phyloP scores from a whole-genome alignment of 495 filamentous ascomycete genomes.

The Daldinia vernicosa region DNA sequence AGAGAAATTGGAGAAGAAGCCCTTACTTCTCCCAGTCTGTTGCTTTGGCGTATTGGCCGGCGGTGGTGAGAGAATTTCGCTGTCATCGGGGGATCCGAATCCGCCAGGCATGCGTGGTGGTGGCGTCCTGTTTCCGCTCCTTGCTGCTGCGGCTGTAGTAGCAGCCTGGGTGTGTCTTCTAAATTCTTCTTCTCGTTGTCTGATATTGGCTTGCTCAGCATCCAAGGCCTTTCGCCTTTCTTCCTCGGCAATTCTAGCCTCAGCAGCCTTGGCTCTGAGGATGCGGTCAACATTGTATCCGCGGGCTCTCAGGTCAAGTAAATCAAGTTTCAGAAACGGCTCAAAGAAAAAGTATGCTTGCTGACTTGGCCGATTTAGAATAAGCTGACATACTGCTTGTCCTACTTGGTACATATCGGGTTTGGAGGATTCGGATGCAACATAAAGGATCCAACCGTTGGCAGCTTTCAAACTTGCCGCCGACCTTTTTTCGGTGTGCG shows the following conservation, averaged over 20 bases:
- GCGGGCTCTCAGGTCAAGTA: slow-evolving; percentile 77
- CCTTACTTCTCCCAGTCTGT: slow-evolving; percentile 43
- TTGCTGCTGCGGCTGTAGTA: slow-evolving; percentile 42
- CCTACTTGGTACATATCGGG: slow-evolving; percentile 90
- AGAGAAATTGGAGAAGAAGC: slow-evolving; percentile 71
- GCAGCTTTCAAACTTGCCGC: slow-evolving; percentile 60
- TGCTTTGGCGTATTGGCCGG: slow-evolving; percentile 37
- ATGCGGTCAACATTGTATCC: slow-evolving; percentile 97
- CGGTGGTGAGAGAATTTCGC: slow-evolving; percentile 28
- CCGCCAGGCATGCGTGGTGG: slow-evolving; percentile 69
- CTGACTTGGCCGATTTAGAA: slow-evolving; percentile 84
- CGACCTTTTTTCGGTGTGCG: slow-evolving; percentile 73
- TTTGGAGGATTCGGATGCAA: slow-evolving; percentile 60
- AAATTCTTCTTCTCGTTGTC: slow-evolving; percentile 66
- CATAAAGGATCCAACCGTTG: slow-evolving; percentile 53
- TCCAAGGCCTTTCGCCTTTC: slow-evolving; percentile 79
- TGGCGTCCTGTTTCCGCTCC: slow-evolving; percentile 46
- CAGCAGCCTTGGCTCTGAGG: slow-evolving; percentile 80
- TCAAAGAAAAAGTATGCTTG: slow-evolving; percentile 87
- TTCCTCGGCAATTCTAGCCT: slow-evolving; percentile 85
- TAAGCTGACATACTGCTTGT: slow-evolving; percentile 76
- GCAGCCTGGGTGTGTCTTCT: slow-evolving; percentile 53
- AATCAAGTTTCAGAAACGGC: slow-evolving; percentile 78
- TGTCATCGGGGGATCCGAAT: slow-evolving; percentile 69
- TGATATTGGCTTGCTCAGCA: slow-evolving; percentile 72